Conservation (phyloP, 805 yeast genomes). For the Candida maris region DNA sequence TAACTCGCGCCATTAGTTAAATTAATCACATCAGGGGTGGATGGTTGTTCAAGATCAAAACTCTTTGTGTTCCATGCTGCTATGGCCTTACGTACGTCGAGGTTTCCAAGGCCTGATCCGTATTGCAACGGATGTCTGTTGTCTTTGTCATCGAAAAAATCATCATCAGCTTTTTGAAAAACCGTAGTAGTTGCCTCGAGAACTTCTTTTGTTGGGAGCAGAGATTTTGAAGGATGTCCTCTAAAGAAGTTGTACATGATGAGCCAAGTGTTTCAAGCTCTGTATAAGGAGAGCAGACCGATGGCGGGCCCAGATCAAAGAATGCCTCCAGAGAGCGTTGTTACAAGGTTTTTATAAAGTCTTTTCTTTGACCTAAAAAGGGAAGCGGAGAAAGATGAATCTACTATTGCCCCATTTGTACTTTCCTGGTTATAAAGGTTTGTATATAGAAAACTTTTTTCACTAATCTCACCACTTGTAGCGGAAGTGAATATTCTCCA, state of each 20-base stretch:
- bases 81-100: constrained; percentile 53
- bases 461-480: constrained; percentile 36
- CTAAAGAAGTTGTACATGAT: constrained; percentile 66
- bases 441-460: neutral
- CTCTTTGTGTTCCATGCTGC: constrained; percentile 48
- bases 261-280: no score
- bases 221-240: constrained; percentile 66
- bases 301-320: no score
- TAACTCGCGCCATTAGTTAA: constrained; percentile 81
- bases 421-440: constrained; percentile 6
- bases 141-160: constrained; percentile 41
- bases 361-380: constrained; percentile 1
- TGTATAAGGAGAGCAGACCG: no score
- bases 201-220: constrained; percentile 57
- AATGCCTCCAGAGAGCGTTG: no score
- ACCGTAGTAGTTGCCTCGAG: constrained; percentile 51
- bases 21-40: constrained; percentile 52
- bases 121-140: constrained; percentile 65
- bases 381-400: constrained; percentile 7
- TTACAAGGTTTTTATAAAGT: constrained; percentile 1
- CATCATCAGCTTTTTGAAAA: constrained; percentile 38
- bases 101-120: constrained; percentile 76
- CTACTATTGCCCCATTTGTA: no score
- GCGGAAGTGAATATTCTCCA: constrained; percentile 49
- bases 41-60: constrained; percentile 31